Percentiles rank a stretch among this genome's conserved stretches.
Conservation (phyloP, 257 asterid species). For the Plantago elongata region DNA sequence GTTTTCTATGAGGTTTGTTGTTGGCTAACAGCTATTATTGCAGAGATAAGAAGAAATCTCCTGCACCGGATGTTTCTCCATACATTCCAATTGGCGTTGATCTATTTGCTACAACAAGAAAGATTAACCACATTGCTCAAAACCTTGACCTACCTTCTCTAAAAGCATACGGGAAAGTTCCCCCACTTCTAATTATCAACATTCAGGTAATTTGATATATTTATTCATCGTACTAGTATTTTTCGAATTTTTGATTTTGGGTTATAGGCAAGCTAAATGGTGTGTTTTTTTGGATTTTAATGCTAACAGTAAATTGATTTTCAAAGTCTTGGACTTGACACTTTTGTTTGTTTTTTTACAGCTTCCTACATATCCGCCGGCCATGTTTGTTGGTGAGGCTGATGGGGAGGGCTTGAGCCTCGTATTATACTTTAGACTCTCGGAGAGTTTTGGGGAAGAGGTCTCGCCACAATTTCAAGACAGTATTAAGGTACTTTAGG, state of each 20-base stretch:
- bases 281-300: neutral
- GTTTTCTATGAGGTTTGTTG: conserved; percentile 3
- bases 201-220: conserved; percentile 57
- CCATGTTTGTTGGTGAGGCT: conserved; percentile 66
- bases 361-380: conserved; percentile 69
- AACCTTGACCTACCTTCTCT: conserved; percentile 78
- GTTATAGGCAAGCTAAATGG: neutral
- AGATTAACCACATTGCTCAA: conserved; percentile 88
- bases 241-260: neutral
- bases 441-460: conserved; percentile 53
- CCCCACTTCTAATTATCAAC: conserved; percentile 74
- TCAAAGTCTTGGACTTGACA: neutral
- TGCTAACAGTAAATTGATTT: no score
- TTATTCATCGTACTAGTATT: neutral
- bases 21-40: conserved; percentile 21
- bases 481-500: conserved; percentile 43
- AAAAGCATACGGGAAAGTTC: conserved; percentile 54
- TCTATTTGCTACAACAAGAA: conserved; percentile 57
- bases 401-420: conserved; percentile 84
- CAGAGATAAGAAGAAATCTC: conserved; percentile 92
- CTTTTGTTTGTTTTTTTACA: conserved; percentile 21
- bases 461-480: conserved; percentile 61
- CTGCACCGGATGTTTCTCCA: conserved; percentile 68
- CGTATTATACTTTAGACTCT: conserved; percentile 56
- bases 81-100: conserved; percentile 93